These are phyloP conservation scores for Didymosphaeria variabile DNA, from an alignment of 2,329 filamentous ascomycete species.

Conservation along the genomic window DNA sequence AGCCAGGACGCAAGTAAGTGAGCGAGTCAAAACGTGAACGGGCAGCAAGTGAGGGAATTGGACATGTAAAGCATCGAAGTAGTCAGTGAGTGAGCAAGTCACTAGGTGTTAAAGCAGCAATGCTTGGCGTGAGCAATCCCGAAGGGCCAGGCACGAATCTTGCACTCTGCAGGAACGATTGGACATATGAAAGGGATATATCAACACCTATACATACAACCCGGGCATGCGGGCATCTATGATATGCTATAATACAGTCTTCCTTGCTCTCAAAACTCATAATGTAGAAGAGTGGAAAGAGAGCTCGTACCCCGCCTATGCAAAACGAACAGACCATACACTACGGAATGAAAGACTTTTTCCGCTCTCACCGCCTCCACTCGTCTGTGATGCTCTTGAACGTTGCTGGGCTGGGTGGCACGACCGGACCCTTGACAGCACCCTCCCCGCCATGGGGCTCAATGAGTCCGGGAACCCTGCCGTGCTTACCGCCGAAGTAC, in stretches of 20 bases:
- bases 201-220: slow-evolving; percentile 1
- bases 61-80: too few species aligned
- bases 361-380: slow-evolving; percentile 15
- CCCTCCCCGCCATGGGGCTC: slow-evolving; percentile 44
- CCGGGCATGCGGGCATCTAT: background rate
- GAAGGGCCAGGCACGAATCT: too few species aligned
- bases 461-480: slow-evolving; percentile 44
- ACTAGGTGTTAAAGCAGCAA: too few species aligned
- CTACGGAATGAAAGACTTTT: background rate
- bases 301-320: background rate
- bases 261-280: background rate
- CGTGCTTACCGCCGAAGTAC: slow-evolving; percentile 72
- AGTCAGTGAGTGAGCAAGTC: too few species aligned
- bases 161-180: too few species aligned
- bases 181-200: slow-evolving; percentile 2
- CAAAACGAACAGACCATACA: background rate
- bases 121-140: too few species aligned
- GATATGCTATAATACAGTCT: slow-evolving; percentile 2
- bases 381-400: slow-evolving; percentile 21
- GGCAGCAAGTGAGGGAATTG: too few species aligned
- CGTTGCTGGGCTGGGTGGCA: slow-evolving; percentile 41
- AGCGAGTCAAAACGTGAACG: too few species aligned
- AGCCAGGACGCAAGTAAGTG: too few species aligned
- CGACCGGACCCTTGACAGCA: slow-evolving; percentile 45
- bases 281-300: slow-evolving; percentile 1